Evolutionary conservation across 1,139 yeast species (phyloP), one percentile per base, ranked within the genome.

Genomic region (Sugiyamaella neomexicana): DNA sequence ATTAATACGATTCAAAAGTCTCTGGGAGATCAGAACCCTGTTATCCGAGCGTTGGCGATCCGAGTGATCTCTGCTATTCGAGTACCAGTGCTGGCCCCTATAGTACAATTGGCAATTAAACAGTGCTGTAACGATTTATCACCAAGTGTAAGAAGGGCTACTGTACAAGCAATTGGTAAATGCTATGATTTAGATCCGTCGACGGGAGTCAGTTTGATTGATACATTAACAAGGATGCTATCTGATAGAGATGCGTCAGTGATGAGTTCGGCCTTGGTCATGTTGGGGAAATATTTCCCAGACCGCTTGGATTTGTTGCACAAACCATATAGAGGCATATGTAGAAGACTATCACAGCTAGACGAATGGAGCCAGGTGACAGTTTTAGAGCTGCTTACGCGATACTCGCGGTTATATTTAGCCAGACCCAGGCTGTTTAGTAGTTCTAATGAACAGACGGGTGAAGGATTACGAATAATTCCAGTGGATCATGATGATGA

Each of bases 1-100:
- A 87, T 95, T 62, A 95, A 95, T 70, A 88, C 97, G 0, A 87
- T 95, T 47, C 99, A 95, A 68, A 89, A 88, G 68, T 78, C 89
- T 1, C 73, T 93, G 41, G 77, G 79, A 23, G 96, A 90, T 64
- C 81, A 83, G 59, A 80, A 79, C 56, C 86, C 95, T 0, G 77
- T 80, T 12, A 75, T 79, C 16, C 75, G 98, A 60, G 81, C 95
- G 1, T 74, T 86, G 55, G 86, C 96, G 0, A 79, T 95, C 49
- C 78, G 93, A 53, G 85, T 91, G 7, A 78, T 95, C 65, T 82
- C 95, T 1, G 90, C 93, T 9, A 86, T 95, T 53, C 78, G 83
- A 44, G 88, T 93, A 27, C 80, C 87, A 1, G 86, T 93, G 2
- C 85, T 95, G 50, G 79, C 85, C 20, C 95, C 96, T 0, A 89